Conservation (phyloP, 257 asterid genomes). For the Plantago ovata region DNA sequence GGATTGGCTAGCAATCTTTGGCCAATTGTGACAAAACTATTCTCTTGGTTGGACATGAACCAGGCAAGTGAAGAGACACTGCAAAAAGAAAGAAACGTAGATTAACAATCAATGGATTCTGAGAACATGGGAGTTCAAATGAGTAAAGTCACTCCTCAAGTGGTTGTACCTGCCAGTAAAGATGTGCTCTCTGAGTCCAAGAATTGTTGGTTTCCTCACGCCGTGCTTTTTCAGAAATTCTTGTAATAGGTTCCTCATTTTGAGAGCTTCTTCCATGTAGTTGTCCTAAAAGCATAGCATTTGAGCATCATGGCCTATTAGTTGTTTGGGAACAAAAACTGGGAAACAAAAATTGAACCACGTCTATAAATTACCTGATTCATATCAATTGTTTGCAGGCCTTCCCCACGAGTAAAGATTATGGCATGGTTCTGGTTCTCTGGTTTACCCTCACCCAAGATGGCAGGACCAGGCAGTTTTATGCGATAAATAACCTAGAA, state of each 20-base stretch:
- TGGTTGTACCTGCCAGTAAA: conserved; percentile 83
- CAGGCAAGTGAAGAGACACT: conserved; percentile 99
- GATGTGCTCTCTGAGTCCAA: conserved; percentile 94
- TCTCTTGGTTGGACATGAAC: conserved; percentile 96
- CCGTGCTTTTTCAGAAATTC: conserved; percentile 83
- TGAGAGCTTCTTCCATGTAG: conserved; percentile 96
- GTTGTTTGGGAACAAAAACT: conserved; percentile 10
- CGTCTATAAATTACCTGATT: conserved; percentile 59
- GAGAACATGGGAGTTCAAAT: conserved; percentile 12
- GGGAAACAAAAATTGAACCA: neutral
- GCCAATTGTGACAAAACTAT: conserved; percentile 93
- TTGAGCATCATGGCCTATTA: conserved; percentile 15
- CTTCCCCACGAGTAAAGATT: conserved; percentile 96
- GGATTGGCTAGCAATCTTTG: conserved; percentile 96
- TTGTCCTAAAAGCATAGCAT: conserved; percentile 57
- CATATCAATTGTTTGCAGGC: conserved; percentile 97
- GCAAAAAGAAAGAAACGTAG: conserved; percentile 21
- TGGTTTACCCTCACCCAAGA: conserved; percentile 96
- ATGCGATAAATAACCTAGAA: conserved; percentile 81
- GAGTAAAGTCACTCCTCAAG: conserved; percentile 2
- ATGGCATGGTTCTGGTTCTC: conserved; percentile 98
- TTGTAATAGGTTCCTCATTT: conserved; percentile 90
- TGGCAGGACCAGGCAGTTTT: conserved; percentile 87
- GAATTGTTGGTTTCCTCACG: conserved; percentile 85
- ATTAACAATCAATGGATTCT: conserved; percentile 8